Evolutionary conservation across 345 rosid species (phyloP).

Genomic region (Xanthoceras sorbifolium): DNA sequence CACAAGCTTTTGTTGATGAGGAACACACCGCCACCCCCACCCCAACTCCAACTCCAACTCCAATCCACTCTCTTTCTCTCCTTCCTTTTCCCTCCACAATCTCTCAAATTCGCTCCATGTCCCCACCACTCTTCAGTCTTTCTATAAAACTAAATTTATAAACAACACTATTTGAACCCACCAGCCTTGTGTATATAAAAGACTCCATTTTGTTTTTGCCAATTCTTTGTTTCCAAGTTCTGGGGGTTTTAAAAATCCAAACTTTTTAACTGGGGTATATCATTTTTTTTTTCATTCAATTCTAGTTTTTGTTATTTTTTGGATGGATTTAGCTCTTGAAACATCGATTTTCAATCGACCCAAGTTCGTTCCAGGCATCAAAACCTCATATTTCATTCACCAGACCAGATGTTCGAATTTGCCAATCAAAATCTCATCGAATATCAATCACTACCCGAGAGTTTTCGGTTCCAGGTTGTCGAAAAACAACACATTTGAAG

Average conservation of each 20-base stretch:
- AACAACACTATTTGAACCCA: neutral
- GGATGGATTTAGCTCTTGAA: conserved; percentile 51
- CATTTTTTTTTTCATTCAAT: neutral
- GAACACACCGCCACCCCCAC: neutral
- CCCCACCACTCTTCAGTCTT: neutral
- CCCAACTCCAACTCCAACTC: neutral
- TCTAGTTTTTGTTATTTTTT: neutral
- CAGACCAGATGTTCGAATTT: conserved; percentile 36
- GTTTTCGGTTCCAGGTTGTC: conserved; percentile 22
- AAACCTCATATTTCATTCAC: conserved; percentile 30
- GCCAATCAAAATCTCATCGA: conserved; percentile 28
- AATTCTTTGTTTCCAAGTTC: neutral
- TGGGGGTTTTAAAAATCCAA: neutral
- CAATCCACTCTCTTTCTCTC: neutral
- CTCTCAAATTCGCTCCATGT: neutral
- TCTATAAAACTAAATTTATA: neutral
- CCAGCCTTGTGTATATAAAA: neutral
- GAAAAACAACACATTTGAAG: conserved; percentile 21
- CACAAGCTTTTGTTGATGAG: neutral
- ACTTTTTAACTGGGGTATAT: neutral
- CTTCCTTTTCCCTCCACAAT: neutral
- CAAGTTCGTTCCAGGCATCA: conserved; percentile 28
- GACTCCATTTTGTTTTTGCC: neutral
- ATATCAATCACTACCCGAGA: conserved; percentile 28
- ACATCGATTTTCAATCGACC: conserved; percentile 50